A percentile compares a stretch with the other conserved stretches of the same genome.
These are phyloP conservation scores for Cerrena zonata DNA, from an alignment of 1,284 basidiomycete genomes.

Conservation along the genomic window DNA sequence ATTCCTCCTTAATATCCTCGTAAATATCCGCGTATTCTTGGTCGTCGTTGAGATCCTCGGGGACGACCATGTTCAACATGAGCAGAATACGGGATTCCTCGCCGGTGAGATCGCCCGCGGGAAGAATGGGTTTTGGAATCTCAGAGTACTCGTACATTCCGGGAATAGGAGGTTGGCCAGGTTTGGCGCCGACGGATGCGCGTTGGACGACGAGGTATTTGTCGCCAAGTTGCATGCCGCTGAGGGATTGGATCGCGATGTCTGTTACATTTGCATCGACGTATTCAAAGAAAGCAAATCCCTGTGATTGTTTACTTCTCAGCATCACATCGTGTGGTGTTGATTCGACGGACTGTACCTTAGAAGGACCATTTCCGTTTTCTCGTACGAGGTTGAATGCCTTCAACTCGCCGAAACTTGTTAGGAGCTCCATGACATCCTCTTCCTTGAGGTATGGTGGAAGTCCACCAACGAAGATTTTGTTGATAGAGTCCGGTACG, in stretches of 20 bases:
- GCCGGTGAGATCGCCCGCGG: constrained; percentile 59
- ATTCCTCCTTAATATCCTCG: constrained; percentile 94
- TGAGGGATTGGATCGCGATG: constrained; percentile 91
- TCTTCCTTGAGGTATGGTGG: constrained; percentile 94
- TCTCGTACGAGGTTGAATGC: constrained; percentile 98
- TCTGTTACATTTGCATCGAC: constrained; percentile 86
- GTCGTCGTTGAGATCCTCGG: constrained; percentile 89
- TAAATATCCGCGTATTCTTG: constrained; percentile 90
- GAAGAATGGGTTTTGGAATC: constrained; percentile 78
- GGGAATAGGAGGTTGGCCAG: constrained; percentile 55
- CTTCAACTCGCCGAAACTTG: constrained; percentile 94
- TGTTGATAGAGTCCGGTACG: constrained; percentile 95
- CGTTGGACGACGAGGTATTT: constrained; percentile 94
- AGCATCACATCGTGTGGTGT: constrained; percentile 4
- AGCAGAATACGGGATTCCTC: constrained; percentile 79
- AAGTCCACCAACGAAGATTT: constrained; percentile 94
- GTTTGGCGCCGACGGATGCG: constrained; percentile 86
- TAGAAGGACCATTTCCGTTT: constrained; percentile 81
- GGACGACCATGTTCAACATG: constrained; percentile 97
- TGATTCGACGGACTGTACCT: constrained; percentile 43
- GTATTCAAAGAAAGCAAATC: constrained; percentile 99
- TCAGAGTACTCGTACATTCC: constrained; percentile 68
- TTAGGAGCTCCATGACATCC: constrained; percentile 94
- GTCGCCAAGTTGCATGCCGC: constrained; percentile 97
- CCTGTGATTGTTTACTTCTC: constrained; percentile 42